A percentile compares a stretch with the other conserved stretches of the same genome.
These are phyloP conservation scores for Candida takata DNA, from an alignment of 805 yeast species.

Conservation along the genomic window DNA sequence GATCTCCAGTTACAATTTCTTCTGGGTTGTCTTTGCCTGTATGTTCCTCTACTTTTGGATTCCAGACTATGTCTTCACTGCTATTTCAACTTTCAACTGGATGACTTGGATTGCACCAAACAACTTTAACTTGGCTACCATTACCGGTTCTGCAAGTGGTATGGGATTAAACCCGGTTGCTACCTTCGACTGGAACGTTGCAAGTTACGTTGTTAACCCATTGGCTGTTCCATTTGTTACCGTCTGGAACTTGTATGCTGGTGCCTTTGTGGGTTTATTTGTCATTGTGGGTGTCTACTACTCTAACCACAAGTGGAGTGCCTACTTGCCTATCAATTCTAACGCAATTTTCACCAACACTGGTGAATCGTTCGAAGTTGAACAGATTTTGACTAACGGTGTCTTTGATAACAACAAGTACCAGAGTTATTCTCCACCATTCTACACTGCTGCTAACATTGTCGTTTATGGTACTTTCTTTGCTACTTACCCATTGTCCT, in stretches of 20 bases:
- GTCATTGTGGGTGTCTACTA: constrained; percentile 32
- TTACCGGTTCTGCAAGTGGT: constrained; percentile 42
- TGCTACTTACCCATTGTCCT: constrained; percentile 41
- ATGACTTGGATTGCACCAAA: constrained; percentile 50
- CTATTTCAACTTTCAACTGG: constrained; percentile 44
- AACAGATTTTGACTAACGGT: constrained; percentile 39
- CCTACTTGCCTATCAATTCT: constrained; percentile 36
- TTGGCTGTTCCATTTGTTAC: constrained; percentile 42
- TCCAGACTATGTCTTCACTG: constrained; percentile 36
- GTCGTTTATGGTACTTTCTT: constrained; percentile 50
- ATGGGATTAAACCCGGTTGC: constrained; percentile 48
- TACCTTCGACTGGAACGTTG: constrained; percentile 47
- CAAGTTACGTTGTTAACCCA: constrained; percentile 33
- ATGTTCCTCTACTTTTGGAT: constrained; percentile 40
- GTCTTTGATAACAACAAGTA: constrained; percentile 41
- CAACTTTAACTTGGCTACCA: constrained; percentile 38
- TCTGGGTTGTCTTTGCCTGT: constrained; percentile 24
- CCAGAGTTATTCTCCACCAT: constrained; percentile 54
- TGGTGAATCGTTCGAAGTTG: constrained; percentile 41
- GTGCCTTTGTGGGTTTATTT: constrained; percentile 28
- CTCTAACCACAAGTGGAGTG: constrained; percentile 34
- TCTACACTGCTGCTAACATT: constrained; percentile 55
- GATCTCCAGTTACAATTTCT: constrained; percentile 29
- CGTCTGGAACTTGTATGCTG: constrained; percentile 25
- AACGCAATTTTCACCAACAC: constrained; percentile 45